Percentiles rank a stretch among this genome's conserved stretches.
phyloP scores from a whole-genome alignment of 345 rosid genomes.

The Melaleuca quinquenervia region DNA sequence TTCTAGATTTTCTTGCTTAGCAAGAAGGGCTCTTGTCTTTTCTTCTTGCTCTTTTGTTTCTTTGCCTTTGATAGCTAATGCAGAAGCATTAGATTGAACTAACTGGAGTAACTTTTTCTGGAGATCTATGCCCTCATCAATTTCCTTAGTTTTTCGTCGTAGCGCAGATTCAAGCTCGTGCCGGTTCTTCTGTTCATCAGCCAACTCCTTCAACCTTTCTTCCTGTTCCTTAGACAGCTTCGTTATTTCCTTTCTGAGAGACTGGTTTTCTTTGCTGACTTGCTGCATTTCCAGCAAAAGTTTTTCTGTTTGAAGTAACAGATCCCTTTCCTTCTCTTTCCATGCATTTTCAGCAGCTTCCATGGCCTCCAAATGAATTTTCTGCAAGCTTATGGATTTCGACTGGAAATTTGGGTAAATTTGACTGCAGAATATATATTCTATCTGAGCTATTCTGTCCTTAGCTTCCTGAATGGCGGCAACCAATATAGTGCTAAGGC shows the following conservation, averaged over 20 bases:
- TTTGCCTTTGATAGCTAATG: slow-evolving; percentile 4
- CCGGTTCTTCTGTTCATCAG: slow-evolving; percentile 9
- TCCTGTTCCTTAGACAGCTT: slow-evolving; percentile 15
- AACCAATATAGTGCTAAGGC: slow-evolving; percentile 66
- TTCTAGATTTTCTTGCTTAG: slow-evolving; percentile 28
- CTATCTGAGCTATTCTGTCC: slow-evolving; percentile 85
- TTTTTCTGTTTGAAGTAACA: slow-evolving; percentile 34
- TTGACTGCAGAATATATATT: slow-evolving; percentile 80
- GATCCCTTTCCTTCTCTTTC: slow-evolving; percentile 40
- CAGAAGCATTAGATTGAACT: slow-evolving; percentile 26
- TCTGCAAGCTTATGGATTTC: slow-evolving; percentile 38
- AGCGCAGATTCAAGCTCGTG: slow-evolving; percentile 23
- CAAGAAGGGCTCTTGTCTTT: slow-evolving; percentile 18
- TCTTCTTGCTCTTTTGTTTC: slow-evolving; percentile 28
- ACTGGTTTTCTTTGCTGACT: slow-evolving; percentile 22
- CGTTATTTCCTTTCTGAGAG: slow-evolving; percentile 30
- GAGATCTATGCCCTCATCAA: slow-evolving; percentile 35
- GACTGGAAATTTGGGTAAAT: slow-evolving; percentile 60
- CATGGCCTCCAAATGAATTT: slow-evolving; percentile 37
- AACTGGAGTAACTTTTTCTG: slow-evolving; percentile 22
- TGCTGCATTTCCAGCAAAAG: slow-evolving; percentile 38
- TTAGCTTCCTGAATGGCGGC: slow-evolving; percentile 90
- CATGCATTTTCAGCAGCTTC: slow-evolving; percentile 42
- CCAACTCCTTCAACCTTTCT: slow-evolving; percentile 8
- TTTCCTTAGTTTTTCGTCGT: slow-evolving; percentile 26